These are phyloP conservation scores for Galerina sulciceps DNA, from an alignment of 768 basidiomycete genomes.

Conservation along the genomic window DNA sequence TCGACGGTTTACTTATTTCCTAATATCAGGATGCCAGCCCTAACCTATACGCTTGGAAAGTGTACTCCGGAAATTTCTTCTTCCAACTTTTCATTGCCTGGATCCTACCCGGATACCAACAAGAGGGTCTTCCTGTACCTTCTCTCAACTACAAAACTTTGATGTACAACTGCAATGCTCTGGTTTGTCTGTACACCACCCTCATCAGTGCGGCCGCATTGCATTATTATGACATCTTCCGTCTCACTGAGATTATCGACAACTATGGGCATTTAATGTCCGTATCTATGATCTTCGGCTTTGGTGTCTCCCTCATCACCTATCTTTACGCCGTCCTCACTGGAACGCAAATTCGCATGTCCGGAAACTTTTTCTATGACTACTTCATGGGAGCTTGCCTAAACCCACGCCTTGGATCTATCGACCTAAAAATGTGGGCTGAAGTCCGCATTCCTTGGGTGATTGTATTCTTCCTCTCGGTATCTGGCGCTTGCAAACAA, in stretches of 20 bases:
- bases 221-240: slow-evolving; percentile 83
- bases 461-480: slow-evolving; percentile 89
- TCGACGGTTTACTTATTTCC: not conserved
- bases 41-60: slow-evolving; percentile 84
- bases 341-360: slow-evolving; percentile 88
- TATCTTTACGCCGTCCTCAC: slow-evolving; percentile 80
- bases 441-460: slow-evolving; percentile 98
- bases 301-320: slow-evolving; percentile 76
- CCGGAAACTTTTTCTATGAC: slow-evolving; percentile 93
- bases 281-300: slow-evolving; percentile 92
- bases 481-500: slow-evolving; percentile 94
- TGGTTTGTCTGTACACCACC: slow-evolving; percentile 83
- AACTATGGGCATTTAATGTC: slow-evolving; percentile 97
- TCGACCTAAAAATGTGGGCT: slow-evolving; percentile 99
- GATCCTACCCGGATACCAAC: slow-evolving; percentile 89
- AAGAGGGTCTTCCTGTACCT: slow-evolving; percentile 96
- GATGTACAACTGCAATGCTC: slow-evolving; percentile 96
- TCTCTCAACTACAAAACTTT: slow-evolving; percentile 92
- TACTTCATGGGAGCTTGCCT: slow-evolving; percentile 96
- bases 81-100: slow-evolving; percentile 91
- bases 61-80: slow-evolving; percentile 86
- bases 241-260: slow-evolving; percentile 93
- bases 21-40: slow-evolving; percentile 83
- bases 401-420: slow-evolving; percentile 88
- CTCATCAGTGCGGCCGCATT: slow-evolving; percentile 74